Evolutionary conservation across 2,329 filamentous ascomycete species (phyloP).

Genomic region (Capronia coronata): DNA sequence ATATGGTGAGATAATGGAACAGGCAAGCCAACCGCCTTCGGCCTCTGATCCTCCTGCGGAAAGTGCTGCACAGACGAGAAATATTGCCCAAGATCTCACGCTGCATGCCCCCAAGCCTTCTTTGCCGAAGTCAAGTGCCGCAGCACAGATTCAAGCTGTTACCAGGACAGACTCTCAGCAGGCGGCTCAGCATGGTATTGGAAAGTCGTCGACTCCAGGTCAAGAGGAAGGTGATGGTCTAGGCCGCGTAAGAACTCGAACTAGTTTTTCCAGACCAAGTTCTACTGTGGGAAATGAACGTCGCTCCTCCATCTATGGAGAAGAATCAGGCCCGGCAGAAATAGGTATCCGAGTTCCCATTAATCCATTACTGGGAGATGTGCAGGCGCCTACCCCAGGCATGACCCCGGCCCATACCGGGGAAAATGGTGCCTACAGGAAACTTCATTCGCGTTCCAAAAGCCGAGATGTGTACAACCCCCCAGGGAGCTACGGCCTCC

Average conservation of each 20-base stretch:
- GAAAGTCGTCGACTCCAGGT: conserved; percentile 50
- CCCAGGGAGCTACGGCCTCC: conserved; percentile 86
- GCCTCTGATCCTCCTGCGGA: conserved; percentile 27
- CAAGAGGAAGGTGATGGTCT: conserved; percentile 43
- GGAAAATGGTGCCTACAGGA: conserved; percentile 31
- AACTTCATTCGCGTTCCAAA: conserved; percentile 61
- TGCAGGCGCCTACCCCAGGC: conserved; percentile 77
- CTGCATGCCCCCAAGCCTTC: conserved; percentile 86
- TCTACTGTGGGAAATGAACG: conserved; percentile 44
- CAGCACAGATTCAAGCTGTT: conserved; percentile 72
- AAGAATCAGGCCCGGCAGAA: conserved; percentile 82
- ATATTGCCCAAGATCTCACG: conserved; percentile 72
- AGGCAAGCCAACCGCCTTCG: conserved; percentile 41
- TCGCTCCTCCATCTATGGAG: conserved; percentile 52
- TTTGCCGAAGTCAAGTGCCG: conserved; percentile 71
- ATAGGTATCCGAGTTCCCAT: conserved; percentile 91
- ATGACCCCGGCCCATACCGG: conserved; percentile 29
- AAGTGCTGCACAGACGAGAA: conserved; percentile 67
- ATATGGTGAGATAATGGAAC: conserved; percentile 59
- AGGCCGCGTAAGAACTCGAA: conserved; percentile 55
- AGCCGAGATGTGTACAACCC: conserved; percentile 68
- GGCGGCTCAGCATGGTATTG: conserved; percentile 78
- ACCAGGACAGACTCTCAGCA: conserved; percentile 87
- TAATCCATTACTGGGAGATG: conserved; percentile 86
- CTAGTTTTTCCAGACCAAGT: conserved; percentile 50